Evolutionary conservation across 805 yeast species (phyloP), one percentile per base, ranked within the genome.

Genomic region (Sugiyamaella mastotermitis): DNA sequence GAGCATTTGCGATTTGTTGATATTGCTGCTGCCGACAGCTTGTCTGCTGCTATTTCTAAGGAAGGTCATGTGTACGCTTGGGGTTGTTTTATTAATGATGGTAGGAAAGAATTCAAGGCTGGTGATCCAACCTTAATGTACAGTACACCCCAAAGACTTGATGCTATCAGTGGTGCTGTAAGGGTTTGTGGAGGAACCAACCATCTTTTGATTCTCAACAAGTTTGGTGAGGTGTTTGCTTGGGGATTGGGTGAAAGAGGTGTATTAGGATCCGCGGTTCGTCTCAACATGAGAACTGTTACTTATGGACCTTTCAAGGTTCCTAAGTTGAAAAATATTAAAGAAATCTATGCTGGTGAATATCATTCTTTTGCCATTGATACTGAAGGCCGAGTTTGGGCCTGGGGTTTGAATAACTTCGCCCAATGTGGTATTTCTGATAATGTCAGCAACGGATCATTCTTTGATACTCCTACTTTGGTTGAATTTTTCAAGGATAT

Each of bases 161-260:
- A 64, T 1, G 73, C 69, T 34, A 69, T 85, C 39, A 74, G 70
- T 45, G 74, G 83, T 41, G 78, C 85, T 39, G 85, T 80, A 19
- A 92, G 85, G 54, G 60, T 92, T 40, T 95, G 94, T 1, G 76
- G 83, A 0, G 99, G 99, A 34, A 88, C 88, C 58, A 97, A 92
- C 57, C 98, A 92, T 57, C 58, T 92, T 25, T 58, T 92, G 33
- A 92, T 94, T 17, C 66, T 92, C 25, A 94, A 88, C 57, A 65
- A 74, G 18, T 80, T 76, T 53, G 98, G 98, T 41, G 70, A 78
- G 38, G 97, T 88, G 1, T 86, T 74, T 55, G 88, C 97, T 0
- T 92, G 98, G 98, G 99, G 99, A 49, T 83, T 85, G 57, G 96
- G 97, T 18, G 94, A 88, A 53, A 94, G 85, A 55, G 78, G 70